These are phyloP conservation scores for Oryza brachyantha DNA, from an alignment of 176 grass and related monocot species.

Conservation along the genomic window DNA sequence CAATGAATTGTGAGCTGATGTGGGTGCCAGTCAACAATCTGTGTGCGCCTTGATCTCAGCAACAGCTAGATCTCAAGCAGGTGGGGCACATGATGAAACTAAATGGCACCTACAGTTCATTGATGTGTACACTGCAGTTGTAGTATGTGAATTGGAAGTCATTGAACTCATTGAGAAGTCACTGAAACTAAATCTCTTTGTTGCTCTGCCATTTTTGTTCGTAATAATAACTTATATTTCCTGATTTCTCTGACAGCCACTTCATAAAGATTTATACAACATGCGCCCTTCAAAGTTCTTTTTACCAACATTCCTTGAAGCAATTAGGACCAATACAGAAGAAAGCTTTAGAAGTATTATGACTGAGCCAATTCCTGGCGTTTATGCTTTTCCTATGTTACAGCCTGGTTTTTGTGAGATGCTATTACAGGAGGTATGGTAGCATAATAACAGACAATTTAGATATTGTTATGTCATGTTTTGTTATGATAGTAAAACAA, in stretches of 20 bases:
- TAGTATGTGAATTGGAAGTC: background rate
- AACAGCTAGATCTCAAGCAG: background rate
- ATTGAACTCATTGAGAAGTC: background rate
- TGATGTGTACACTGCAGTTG: background rate
- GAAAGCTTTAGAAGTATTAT: constrained; percentile 86
- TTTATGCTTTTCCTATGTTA: constrained; percentile 97
- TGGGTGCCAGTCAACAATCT: background rate
- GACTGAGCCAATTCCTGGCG: constrained; percentile 75
- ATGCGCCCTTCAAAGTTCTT: constrained; percentile 79
- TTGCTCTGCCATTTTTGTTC: background rate
- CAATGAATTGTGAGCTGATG: background rate
- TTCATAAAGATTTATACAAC: constrained; percentile 80
- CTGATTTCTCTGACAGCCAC: constrained; percentile 50
- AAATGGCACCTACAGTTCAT: background rate
- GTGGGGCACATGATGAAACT: background rate
- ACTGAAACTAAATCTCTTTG: background rate
- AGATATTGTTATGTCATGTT: constrained; percentile 11
- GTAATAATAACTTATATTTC: constrained; percentile 16
- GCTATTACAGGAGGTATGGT: constrained; percentile 79
- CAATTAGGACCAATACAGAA: constrained; percentile 69
- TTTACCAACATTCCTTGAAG: constrained; percentile 80
- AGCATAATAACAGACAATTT: constrained; percentile 2
- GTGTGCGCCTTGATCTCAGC: background rate
- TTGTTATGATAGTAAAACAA: background rate
- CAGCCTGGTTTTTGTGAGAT: constrained; percentile 79